These are phyloP conservation scores for Exserohilum rostratum DNA, from an alignment of 2,329 filamentous ascomycete genomes.

Conservation along the genomic window DNA sequence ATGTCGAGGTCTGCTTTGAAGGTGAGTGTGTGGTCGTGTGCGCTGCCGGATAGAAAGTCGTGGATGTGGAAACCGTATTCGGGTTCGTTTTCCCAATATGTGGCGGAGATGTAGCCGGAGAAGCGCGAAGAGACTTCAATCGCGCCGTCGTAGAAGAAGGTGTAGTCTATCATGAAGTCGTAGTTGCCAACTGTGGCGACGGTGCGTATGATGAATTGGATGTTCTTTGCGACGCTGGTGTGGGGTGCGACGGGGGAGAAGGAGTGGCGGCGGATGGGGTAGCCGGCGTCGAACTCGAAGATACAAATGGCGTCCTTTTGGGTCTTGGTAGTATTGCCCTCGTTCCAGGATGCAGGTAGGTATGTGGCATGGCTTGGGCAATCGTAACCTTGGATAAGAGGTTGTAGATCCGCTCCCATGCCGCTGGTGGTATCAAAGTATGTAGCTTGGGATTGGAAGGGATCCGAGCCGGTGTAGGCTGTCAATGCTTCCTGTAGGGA, in stretches of 20 bases:
- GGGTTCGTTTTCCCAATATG: slow-evolving; percentile 31
- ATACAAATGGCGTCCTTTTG: slow-evolving; percentile 49
- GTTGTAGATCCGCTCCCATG: slow-evolving; percentile 52
- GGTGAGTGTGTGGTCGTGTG: slow-evolving; percentile 50
- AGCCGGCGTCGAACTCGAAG: slow-evolving; percentile 35
- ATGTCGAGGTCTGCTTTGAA: slow-evolving; percentile 53
- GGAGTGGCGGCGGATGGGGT: slow-evolving; percentile 42
- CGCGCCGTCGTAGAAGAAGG: slow-evolving; percentile 36
- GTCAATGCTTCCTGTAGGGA: slow-evolving; percentile 61
- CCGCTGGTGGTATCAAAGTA: slow-evolving; percentile 59
- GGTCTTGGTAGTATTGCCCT: slow-evolving; percentile 50
- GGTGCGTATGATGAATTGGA: slow-evolving; percentile 52
- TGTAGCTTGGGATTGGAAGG: slow-evolving; percentile 52
- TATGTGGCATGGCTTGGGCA: slow-evolving; percentile 60
- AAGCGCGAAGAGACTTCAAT: slow-evolving; percentile 35
- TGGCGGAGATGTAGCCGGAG: slow-evolving; percentile 37
- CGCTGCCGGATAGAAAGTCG: slow-evolving; percentile 42
- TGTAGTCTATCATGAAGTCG: slow-evolving; percentile 38
- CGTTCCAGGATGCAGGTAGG: slow-evolving; percentile 53
- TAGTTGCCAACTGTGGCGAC: slow-evolving; percentile 57
- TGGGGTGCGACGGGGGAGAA: slow-evolving; percentile 20
- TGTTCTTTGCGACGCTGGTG: slow-evolving; percentile 42
- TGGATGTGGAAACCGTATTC: slow-evolving; percentile 51
- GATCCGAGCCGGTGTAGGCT: slow-evolving; percentile 59
- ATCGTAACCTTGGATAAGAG: slow-evolving; percentile 58